A percentile compares a stretch with the other conserved stretches of the same genome.
These are phyloP conservation scores for Sclerotinia sclerotiorum DNA, from an alignment of 2,329 filamentous ascomycete genomes.

Conservation along the genomic window DNA sequence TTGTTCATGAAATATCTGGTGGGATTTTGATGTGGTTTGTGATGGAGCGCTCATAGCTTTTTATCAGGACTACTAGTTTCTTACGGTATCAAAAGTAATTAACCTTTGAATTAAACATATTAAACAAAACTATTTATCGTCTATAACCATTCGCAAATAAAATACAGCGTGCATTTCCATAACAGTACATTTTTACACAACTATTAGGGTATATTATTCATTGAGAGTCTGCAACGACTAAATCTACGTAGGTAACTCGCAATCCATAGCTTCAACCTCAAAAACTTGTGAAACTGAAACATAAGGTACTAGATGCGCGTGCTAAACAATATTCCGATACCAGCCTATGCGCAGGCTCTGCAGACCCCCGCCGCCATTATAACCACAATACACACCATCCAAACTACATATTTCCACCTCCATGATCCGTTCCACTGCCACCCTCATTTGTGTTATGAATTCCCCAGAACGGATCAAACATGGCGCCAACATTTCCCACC, in stretches of 20 bases:
- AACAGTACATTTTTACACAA: not conserved
- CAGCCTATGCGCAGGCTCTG: not conserved
- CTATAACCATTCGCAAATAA: not conserved
- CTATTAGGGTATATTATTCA: not conserved
- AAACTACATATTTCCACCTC: not conserved
- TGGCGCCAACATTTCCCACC: constrained; percentile 3
- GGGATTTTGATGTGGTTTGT: no score
- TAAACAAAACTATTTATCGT: no score
- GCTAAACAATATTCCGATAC: no score
- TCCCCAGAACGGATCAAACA: constrained; percentile 15
- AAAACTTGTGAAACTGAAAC: not conserved
- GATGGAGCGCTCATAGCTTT: no score
- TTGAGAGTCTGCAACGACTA: no score
- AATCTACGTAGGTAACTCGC: not conserved
- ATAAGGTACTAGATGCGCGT: not conserved
- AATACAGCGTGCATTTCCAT: not conserved
- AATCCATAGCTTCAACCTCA: not conserved
- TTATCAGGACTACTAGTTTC: no score
- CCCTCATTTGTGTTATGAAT: not conserved
- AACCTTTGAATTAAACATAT: no score
- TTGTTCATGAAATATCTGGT: no score
- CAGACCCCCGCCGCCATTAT: not conserved
- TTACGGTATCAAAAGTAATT: no score
- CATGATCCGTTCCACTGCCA: not conserved
- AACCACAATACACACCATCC: not conserved